phyloP scores from a whole-genome alignment of 257 asterid genomes.

The Apocynum venetum region DNA sequence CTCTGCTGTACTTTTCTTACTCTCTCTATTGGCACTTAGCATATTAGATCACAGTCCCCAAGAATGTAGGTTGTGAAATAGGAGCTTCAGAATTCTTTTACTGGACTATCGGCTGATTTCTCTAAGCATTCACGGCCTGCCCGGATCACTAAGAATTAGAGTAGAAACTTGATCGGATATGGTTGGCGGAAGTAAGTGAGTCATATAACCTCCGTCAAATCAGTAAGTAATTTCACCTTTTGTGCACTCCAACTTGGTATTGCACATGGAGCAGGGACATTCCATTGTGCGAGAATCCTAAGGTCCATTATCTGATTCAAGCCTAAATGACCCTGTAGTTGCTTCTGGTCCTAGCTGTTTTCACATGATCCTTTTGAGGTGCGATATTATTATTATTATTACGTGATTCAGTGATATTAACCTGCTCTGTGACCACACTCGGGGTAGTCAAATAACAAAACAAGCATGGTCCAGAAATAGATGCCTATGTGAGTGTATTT shows the following conservation, averaged over 20 bases:
- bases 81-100: background rate
- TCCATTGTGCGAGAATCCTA: background rate
- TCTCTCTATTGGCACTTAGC: background rate
- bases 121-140: background rate
- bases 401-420: background rate
- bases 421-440: background rate
- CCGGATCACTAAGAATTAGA: background rate
- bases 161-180: background rate
- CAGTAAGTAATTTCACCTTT: background rate
- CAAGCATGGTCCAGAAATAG: too few species aligned
- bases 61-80: background rate
- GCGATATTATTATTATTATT: background rate
- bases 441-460: background rate
- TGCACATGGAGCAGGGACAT: background rate
- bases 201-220: too few species aligned
- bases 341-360: background rate
- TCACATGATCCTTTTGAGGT: background rate
- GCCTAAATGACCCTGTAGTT: too few species aligned
- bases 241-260: too few species aligned
- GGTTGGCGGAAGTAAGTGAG: too few species aligned
- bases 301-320: background rate
- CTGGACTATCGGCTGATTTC: background rate
- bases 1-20: background rate
- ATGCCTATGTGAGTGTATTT: too few species aligned
- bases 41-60: background rate